phyloP scores from a whole-genome alignment of 805 yeast genomes.

The Isabelozyma gotoi region DNA sequence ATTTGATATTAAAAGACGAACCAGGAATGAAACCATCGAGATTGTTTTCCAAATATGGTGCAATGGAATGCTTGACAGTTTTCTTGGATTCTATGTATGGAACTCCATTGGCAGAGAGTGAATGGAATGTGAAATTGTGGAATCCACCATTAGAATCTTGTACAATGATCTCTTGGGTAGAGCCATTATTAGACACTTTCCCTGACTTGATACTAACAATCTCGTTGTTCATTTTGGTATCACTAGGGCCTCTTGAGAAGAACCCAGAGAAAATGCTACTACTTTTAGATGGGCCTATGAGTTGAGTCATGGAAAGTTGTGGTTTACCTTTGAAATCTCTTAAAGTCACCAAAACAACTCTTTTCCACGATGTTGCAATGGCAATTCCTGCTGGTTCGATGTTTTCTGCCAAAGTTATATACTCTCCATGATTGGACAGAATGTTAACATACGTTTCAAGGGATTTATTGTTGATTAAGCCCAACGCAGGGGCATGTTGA shows the following conservation, averaged over 20 bases:
- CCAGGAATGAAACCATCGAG: slow-evolving; percentile 46
- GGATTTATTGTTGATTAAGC: slow-evolving; percentile 47
- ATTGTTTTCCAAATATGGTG: slow-evolving; percentile 25
- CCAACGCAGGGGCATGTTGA: slow-evolving; percentile 65
- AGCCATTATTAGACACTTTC: slow-evolving; percentile 48
- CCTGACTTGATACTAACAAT: slow-evolving; percentile 63
- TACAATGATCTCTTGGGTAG: slow-evolving; percentile 39
- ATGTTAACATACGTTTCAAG: slow-evolving; percentile 44
- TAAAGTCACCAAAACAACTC: slow-evolving; percentile 60
- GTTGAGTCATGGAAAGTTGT: slow-evolving; percentile 34
- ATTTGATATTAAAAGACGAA: slow-evolving; percentile 47
- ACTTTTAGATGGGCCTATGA: slow-evolving; percentile 14
- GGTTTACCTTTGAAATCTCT: slow-evolving; percentile 72
- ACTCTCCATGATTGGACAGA: slow-evolving; percentile 45
- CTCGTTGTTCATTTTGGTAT: slow-evolving; percentile 34
- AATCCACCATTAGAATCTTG: slow-evolving; percentile 48
- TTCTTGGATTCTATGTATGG: slow-evolving; percentile 24
- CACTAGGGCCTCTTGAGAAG: slow-evolving; percentile 5
- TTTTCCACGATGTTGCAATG: slow-evolving; percentile 66
- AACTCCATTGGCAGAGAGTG: slow-evolving; percentile 25
- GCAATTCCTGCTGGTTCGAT: slow-evolving; percentile 76
- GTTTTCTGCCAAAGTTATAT: slow-evolving; percentile 53
- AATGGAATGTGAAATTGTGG: slow-evolving; percentile 25
- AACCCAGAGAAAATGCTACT: slow-evolving; percentile 2
- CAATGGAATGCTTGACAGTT: slow-evolving; percentile 32